Evolutionary conservation across 228 moss, liverwort and hornwort species (phyloP).

Genomic region (Sphagnum fallax): DNA sequence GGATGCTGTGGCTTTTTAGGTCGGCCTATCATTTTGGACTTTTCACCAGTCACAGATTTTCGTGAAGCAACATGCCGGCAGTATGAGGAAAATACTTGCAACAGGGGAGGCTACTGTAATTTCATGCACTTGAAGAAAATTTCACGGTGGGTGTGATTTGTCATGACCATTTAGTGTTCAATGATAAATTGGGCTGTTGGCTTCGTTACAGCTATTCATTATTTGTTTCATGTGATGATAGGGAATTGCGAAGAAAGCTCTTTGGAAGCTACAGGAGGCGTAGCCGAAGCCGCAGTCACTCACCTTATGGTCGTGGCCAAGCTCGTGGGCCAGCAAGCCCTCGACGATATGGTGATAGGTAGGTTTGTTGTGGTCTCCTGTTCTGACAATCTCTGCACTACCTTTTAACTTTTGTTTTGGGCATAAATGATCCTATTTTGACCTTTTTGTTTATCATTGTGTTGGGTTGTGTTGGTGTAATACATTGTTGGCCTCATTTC

Average conservation of each 20-base stretch:
- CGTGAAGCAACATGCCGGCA: conserved; percentile 98
- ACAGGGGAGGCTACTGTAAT: conserved; percentile 97
- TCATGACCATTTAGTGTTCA: no score
- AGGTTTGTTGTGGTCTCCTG: conserved; percentile 26
- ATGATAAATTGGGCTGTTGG: no score
- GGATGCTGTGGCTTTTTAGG: conserved; percentile 21
- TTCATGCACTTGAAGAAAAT: conserved; percentile 99
- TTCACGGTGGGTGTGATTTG: conserved; percentile 33
- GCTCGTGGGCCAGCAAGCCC: conserved; percentile 98
- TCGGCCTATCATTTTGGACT: conserved; percentile 90
- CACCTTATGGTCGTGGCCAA: conserved; percentile 98
- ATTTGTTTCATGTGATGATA: conserved; percentile 2
- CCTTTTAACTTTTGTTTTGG: no score
- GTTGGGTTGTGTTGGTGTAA: no score
- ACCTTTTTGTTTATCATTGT: no score
- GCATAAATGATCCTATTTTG: no score
- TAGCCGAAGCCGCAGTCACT: conserved; percentile 98
- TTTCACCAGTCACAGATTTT: conserved; percentile 97
- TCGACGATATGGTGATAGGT: conserved; percentile 73
- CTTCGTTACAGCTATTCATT: no score
- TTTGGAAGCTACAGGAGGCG: conserved; percentile 95
- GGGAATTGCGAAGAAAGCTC: conserved; percentile 85
- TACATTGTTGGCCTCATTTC: no score
- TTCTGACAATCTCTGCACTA: no score
- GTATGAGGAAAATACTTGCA: conserved; percentile 98